Percentiles rank a stretch among this genome's conserved stretches.
These are phyloP conservation scores for Collybiopsis luxurians DNA, from an alignment of 768 basidiomycete genomes.

Conservation along the genomic window DNA sequence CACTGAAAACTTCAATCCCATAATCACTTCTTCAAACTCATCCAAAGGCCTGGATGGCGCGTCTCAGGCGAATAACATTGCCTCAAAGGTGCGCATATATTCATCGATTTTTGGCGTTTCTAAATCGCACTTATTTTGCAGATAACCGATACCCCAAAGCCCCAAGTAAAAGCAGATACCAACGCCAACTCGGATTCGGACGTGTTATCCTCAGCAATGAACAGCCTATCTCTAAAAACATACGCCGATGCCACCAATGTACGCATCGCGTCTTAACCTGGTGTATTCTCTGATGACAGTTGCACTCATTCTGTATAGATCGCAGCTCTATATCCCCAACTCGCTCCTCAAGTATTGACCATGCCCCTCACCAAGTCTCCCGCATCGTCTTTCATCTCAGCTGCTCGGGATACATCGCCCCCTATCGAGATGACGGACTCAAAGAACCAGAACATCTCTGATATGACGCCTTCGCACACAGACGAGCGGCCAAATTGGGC, in stretches of 20 bases:
- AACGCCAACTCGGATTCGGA: neutral
- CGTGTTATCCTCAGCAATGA: neutral
- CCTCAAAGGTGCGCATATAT: too few relatives aligned
- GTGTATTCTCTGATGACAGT: neutral
- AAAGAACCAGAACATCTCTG: too few relatives aligned
- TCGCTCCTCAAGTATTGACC: constrained; percentile 1
- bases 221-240: neutral
- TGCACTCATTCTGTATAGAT: neutral
- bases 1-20: too few relatives aligned
- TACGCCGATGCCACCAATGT: constrained; percentile 10
- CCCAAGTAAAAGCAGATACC: too few relatives aligned
- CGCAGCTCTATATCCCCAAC: constrained; percentile 1
- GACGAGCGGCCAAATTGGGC: neutral
- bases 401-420: neutral
- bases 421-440: too few relatives aligned
- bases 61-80: too few relatives aligned
- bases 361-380: neutral
- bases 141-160: too few relatives aligned
- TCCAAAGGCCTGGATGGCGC: too few relatives aligned
- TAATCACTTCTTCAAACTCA: too few relatives aligned
- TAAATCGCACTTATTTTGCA: too few relatives aligned
- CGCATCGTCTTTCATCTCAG: neutral
- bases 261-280: neutral
- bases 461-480: neutral
- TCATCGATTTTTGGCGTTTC: too few relatives aligned